Conservation (phyloP, 1,139 yeast species). For the Yamadazyma mexicana region DNA sequence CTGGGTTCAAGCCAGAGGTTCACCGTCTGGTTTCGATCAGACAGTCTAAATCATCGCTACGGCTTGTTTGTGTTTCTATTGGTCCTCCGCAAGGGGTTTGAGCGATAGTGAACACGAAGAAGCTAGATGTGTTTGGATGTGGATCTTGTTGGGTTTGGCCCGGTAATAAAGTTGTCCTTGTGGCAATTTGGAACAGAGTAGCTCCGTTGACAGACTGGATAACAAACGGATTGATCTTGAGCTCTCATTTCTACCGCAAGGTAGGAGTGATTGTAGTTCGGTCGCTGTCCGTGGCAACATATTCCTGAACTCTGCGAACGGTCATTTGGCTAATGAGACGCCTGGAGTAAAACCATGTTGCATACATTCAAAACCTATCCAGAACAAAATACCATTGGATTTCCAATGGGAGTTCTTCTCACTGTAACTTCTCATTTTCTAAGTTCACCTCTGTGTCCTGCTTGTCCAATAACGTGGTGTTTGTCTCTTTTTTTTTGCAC, state of each 20-base stretch:
- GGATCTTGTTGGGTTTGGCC: background rate
- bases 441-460: no score
- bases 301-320: conserved; percentile 91
- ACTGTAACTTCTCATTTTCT: no score
- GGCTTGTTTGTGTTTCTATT: conserved; percentile 25
- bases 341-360: conserved; percentile 93
- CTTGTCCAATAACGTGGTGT: no score
- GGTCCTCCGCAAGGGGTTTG: conserved; percentile 58
- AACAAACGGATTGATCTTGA: conserved; percentile 65
- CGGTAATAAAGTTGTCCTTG: conserved; percentile 7
- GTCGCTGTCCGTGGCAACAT: conserved; percentile 65
- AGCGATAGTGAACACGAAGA: conserved; percentile 36
- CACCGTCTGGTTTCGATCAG: conserved; percentile 1
- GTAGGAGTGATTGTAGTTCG: conserved; percentile 54
- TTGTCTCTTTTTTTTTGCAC: no score
- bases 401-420: no score
- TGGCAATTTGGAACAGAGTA: conserved; percentile 60
- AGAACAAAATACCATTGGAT: background rate
- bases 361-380: conserved; percentile 45
- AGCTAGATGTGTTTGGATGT: conserved; percentile 4
- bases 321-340: conserved; percentile 70
- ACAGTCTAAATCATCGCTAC: conserved; percentile 22
- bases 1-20: background rate
- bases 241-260: conserved; percentile 41
- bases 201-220: conserved; percentile 88